These are phyloP conservation scores for Tuber melanosporum DNA, from an alignment of 495 filamentous ascomycete species.

Conservation along the genomic window DNA sequence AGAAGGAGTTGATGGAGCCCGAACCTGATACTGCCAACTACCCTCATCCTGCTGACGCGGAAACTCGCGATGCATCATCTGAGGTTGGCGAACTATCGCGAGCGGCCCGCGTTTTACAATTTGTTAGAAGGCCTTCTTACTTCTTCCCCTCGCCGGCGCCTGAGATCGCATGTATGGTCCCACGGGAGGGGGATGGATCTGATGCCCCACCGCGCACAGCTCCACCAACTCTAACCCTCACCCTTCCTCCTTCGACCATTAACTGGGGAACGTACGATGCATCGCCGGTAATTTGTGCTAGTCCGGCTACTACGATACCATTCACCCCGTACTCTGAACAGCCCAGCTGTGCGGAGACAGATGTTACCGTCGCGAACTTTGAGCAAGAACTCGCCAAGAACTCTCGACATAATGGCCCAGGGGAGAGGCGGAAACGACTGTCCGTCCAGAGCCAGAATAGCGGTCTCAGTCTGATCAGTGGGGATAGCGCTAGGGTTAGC, in stretches of 20 bases:
- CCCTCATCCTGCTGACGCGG: background rate
- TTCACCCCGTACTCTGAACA: slow-evolving; percentile 27
- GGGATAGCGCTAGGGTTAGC: slow-evolving; percentile 30
- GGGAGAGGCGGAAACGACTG: slow-evolving; percentile 16
- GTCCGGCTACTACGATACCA: slow-evolving; percentile 17
- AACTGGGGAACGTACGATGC: slow-evolving; percentile 20
- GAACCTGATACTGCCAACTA: background rate
- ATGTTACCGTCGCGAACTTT: slow-evolving; percentile 4
- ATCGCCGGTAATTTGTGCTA: slow-evolving; percentile 13
- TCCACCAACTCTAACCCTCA: slow-evolving; percentile 28
- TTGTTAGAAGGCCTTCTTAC: slow-evolving; percentile 29
- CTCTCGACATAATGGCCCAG: background rate
- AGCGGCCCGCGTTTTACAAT: slow-evolving; percentile 18
- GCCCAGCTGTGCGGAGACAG: slow-evolving; percentile 16
- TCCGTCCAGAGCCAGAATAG: slow-evolving; percentile 26
- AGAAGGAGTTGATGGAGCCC: background rate
- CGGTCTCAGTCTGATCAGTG: slow-evolving; percentile 26
- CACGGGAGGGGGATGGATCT: background rate
- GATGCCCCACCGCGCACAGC: background rate
- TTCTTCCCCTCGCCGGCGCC: slow-evolving; percentile 15
- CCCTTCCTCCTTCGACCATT: slow-evolving; percentile 20
- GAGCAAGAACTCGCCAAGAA: background rate
- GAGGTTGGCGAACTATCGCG: slow-evolving; percentile 11
- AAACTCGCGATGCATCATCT: background rate
- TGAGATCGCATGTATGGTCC: background rate